A percentile compares a stretch with the other conserved stretches of the same genome.
Evolutionary conservation across 257 asterid species (phyloP).

Genomic region (Solanum virginianum): DNA sequence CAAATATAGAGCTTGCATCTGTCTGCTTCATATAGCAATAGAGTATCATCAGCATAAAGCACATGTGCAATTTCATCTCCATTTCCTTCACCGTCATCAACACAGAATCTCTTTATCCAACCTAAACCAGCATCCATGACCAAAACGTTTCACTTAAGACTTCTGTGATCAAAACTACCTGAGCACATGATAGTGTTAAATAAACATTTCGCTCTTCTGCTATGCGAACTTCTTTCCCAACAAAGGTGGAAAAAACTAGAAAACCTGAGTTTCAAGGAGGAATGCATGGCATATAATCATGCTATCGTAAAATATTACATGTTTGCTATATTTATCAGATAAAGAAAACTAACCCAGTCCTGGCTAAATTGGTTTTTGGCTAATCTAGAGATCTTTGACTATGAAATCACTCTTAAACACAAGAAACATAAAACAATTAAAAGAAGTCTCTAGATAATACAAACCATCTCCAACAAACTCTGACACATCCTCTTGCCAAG

Average conservation of each 20-base stretch:
- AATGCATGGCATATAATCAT: neutral
- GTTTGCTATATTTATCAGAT: neutral
- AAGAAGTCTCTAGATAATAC: constrained; percentile 13
- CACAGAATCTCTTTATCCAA: neutral
- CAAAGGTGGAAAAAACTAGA: neutral
- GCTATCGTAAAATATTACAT: neutral
- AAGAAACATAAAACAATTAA: neutral
- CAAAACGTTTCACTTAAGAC: neutral
- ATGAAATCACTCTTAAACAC: neutral
- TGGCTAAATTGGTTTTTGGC: neutral
- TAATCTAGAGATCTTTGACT: neutral
- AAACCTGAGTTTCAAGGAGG: neutral
- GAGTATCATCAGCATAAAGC: neutral
- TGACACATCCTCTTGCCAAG: constrained; percentile 80
- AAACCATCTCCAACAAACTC: constrained; percentile 46
- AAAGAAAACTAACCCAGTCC: neutral
- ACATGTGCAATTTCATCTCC: neutral
- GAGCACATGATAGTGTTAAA: neutral
- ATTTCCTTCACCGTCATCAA: neutral
- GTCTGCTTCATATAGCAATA: neutral
- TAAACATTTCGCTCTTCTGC: neutral
- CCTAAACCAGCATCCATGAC: neutral
- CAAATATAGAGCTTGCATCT: neutral
- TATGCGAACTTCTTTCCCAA: neutral
- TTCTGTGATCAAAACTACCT: neutral